phyloP scores from a whole-genome alignment of 208 protist species.

The Jaenimonas drosophilae region DNA sequence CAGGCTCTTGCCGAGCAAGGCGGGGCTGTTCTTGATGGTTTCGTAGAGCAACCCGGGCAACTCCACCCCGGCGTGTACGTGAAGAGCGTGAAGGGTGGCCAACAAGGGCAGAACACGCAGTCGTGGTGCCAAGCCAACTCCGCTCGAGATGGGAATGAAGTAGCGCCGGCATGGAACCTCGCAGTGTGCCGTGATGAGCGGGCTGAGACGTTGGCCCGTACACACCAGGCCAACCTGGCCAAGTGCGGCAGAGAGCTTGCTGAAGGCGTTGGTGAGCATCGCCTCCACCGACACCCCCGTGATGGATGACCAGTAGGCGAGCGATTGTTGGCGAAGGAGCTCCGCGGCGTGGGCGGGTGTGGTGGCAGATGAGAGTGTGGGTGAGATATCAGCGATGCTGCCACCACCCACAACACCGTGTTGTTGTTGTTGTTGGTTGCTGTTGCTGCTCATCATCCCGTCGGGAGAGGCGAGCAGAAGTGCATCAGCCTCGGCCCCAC shows the following conservation, averaged over 20 bases:
- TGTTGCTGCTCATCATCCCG: not conserved
- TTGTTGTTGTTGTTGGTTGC: not conserved
- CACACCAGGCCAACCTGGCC: slow-evolving; percentile 70
- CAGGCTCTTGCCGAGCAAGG: slow-evolving; percentile 50
- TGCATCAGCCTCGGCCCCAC: not conserved
- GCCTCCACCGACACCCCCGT: slow-evolving; percentile 37
- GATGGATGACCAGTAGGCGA: slow-evolving; percentile 14
- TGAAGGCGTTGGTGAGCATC: slow-evolving; percentile 26
- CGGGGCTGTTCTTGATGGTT: slow-evolving; percentile 68
- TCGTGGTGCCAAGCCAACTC: slow-evolving; percentile 64
- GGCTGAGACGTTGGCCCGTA: slow-evolving; percentile 40
- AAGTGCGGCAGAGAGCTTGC: slow-evolving; percentile 51
- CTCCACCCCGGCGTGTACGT: slow-evolving; percentile 46
- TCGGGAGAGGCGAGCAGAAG: not conserved
- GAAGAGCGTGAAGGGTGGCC: slow-evolving; percentile 53
- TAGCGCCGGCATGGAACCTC: slow-evolving; percentile 40
- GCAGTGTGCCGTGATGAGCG: slow-evolving; percentile 37
- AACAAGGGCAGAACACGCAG: slow-evolving; percentile 73
- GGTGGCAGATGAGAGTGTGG: not conserved
- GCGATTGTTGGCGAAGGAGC: slow-evolving; percentile 18
- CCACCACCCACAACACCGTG: not conserved
- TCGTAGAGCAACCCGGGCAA: slow-evolving; percentile 77
- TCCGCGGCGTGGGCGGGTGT: not conserved
- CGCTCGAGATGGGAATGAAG: slow-evolving; percentile 42
- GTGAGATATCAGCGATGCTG: not conserved